Percentiles rank a stretch among this genome's conserved stretches.
These are phyloP conservation scores for Botrytis galanthina DNA, from an alignment of 2,329 filamentous ascomycete species.

Conservation along the genomic window DNA sequence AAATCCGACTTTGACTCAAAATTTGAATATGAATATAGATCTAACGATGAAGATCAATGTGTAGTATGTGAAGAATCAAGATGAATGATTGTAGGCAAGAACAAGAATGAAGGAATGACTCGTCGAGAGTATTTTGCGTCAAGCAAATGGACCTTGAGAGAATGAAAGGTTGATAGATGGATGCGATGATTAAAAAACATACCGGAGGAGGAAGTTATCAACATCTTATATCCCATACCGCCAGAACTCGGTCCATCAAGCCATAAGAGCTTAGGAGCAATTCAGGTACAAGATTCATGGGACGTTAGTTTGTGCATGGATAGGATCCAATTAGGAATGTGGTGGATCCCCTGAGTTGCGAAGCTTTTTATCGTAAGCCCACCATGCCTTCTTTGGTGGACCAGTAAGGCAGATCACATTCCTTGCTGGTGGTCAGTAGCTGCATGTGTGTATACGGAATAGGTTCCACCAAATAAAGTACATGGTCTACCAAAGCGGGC, in stretches of 20 bases:
- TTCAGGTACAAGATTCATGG: slow-evolving; percentile 2
- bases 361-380: background rate
- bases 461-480: slow-evolving; percentile 6
- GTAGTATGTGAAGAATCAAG: background rate
- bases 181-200: background rate
- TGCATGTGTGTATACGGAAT: background rate
- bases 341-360: background rate
- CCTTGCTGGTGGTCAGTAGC: background rate
- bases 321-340: slow-evolving; percentile 1
- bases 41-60: background rate
- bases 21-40: slow-evolving; percentile 3
- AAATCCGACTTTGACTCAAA: background rate
- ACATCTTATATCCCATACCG: slow-evolving; percentile 5
- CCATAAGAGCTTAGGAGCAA: background rate
- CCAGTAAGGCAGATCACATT: slow-evolving; percentile 10
- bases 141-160: slow-evolving; percentile 6
- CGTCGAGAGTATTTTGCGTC: slow-evolving; percentile 2
- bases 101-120: slow-evolving; percentile 4
- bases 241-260: background rate
- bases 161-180: background rate
- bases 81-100: slow-evolving; percentile 1
- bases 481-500: background rate
- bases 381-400: background rate
- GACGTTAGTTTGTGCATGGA: background rate
- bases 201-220: background rate